phyloP scores from a whole-genome alignment of 805 yeast species.

The Yamadazyma philogaea region DNA sequence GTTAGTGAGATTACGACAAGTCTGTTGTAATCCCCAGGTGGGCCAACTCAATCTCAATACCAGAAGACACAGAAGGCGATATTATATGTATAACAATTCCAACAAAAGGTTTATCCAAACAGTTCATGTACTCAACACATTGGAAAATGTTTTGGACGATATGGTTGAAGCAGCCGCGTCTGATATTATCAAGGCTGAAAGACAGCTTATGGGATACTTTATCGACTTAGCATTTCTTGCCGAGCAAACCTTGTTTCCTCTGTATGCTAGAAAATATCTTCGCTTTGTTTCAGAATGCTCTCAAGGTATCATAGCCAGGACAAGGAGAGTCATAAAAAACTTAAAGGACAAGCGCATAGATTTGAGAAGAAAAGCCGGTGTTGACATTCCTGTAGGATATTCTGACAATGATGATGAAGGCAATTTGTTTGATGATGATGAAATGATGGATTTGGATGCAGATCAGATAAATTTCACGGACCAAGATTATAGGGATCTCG shows the following conservation, averaged over 20 bases:
- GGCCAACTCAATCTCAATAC: slow-evolving; percentile 29
- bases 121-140: slow-evolving; percentile 34
- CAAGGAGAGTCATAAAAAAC: slow-evolving; percentile 18
- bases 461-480: slow-evolving; percentile 10
- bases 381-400: slow-evolving; percentile 18
- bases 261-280: slow-evolving; percentile 42
- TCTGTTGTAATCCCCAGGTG: slow-evolving; percentile 77
- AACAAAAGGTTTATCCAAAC: slow-evolving; percentile 13
- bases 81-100: slow-evolving; percentile 9
- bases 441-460: slow-evolving; percentile 4
- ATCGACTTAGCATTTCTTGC: slow-evolving; percentile 66
- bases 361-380: slow-evolving; percentile 17
- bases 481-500: slow-evolving; percentile 9
- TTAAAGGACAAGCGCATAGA: slow-evolving; percentile 11
- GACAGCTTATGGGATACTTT: slow-evolving; percentile 41
- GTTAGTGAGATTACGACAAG: slow-evolving; percentile 67
- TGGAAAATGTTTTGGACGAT: slow-evolving; percentile 65
- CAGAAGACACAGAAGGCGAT: slow-evolving; percentile 22
- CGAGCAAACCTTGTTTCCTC: slow-evolving; percentile 56
- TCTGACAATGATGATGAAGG: slow-evolving; percentile 7
- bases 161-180: slow-evolving; percentile 59
- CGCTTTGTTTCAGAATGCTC: slow-evolving; percentile 24
- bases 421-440: slow-evolving; percentile 15
- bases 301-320: slow-evolving; percentile 23
- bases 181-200: slow-evolving; percentile 47